Base-by-base conservation (phyloP, 2,329 filamentous ascomycete species). In the Chaetomiaceae sp. region DNA sequence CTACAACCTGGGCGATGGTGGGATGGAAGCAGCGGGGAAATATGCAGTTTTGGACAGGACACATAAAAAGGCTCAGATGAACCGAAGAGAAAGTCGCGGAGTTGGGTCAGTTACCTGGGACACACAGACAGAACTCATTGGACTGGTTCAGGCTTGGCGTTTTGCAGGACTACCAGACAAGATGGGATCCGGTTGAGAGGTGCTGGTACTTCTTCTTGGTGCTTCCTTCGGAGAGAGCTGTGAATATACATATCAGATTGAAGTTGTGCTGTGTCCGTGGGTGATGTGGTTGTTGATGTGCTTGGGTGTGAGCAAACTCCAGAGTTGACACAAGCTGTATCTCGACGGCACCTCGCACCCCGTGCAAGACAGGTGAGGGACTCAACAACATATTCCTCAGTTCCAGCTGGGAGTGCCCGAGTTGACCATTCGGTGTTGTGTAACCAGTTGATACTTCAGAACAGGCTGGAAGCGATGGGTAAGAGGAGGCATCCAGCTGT, bases 221-320 rank as follows among this genome's bases (percentile, higher is more conserved):
- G n/a, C 39, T 42, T 42, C 29, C n/a, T 23, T 42, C 39, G n/a
- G 29, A 34, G 29, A 14, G 29, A 19, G n/a, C 45, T 37, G 33
- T n/a, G 3, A 47, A 37, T 47, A 47, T 37, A 45, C 29, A 47
- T 47, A 36, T 47, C 44, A 47, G 44, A 47, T 47, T 47, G 44
- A 4, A 42, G 14, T 40, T 9, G 39, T 27, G 22, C 9, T 27
- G 20, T 22, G 11, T 42, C n/a, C n/a, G n/a, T 17, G n/a, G 39
- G 3, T 11, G 23, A 9, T 11, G 38, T 40, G 27, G 37, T 22
- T 43, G 2, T 19, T n/a, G n/a, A n/a, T n/a, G n/a, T n/a, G n/a
- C n/a, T n/a, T n/a, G n/a, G n/a, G n/a, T n/a, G n/a, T n/a, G n/a
- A n/a, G n/a, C n/a, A n/a, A n/a, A n/a, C n/a, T n/a, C n/a, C n/a